A percentile compares a stretch with the other conserved stretches of the same genome.
Conservation (phyloP, 208 protist genomes). For the Wallacemonas sp. region DNA sequence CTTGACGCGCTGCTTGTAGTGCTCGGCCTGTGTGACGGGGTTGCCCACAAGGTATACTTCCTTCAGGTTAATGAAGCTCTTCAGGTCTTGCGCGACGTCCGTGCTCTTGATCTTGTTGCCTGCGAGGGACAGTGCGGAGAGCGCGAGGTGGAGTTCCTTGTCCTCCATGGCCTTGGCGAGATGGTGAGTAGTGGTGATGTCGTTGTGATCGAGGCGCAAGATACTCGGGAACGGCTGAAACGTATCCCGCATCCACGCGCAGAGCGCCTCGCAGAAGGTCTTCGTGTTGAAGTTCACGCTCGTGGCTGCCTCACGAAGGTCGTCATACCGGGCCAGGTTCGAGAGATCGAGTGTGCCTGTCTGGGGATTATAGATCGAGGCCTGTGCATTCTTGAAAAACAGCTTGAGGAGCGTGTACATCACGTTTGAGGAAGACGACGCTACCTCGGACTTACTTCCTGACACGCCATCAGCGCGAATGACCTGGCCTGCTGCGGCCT, state of each 20-base stretch:
- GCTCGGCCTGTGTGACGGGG: constrained; percentile 40
- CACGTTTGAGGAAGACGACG: constrained; percentile 27
- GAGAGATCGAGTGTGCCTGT: constrained; percentile 61
- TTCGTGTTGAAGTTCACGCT: constrained; percentile 88
- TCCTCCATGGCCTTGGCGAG: constrained; percentile 64
- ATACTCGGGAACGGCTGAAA: constrained; percentile 61
- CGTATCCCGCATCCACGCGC: constrained; percentile 60
- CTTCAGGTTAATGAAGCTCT: constrained; percentile 54
- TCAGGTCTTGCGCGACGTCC: constrained; percentile 51
- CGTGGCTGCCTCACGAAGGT: constrained; percentile 49
- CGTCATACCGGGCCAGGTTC: constrained; percentile 39
- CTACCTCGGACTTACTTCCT: constrained; percentile 16
- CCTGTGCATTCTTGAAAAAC: constrained; percentile 87
- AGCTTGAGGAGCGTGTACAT: constrained; percentile 83
- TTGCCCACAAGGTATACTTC: constrained; percentile 77
- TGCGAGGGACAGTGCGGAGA: constrained; percentile 65
- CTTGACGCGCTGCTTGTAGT: constrained; percentile 60
- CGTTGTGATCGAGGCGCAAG: constrained; percentile 65
- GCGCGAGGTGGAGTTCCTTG: constrained; percentile 48
- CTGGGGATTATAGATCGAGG: constrained; percentile 55
- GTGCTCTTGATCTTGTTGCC: constrained; percentile 57
- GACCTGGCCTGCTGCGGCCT: constrained; percentile 25
- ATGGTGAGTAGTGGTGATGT: constrained; percentile 58
- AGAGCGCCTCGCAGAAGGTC: constrained; percentile 79
- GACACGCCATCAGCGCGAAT: constrained; percentile 5